Percentiles rank a stretch among this genome's conserved stretches.
Conservation (phyloP, 805 yeast species). For the Tetrapisispora nanseiensis region DNA sequence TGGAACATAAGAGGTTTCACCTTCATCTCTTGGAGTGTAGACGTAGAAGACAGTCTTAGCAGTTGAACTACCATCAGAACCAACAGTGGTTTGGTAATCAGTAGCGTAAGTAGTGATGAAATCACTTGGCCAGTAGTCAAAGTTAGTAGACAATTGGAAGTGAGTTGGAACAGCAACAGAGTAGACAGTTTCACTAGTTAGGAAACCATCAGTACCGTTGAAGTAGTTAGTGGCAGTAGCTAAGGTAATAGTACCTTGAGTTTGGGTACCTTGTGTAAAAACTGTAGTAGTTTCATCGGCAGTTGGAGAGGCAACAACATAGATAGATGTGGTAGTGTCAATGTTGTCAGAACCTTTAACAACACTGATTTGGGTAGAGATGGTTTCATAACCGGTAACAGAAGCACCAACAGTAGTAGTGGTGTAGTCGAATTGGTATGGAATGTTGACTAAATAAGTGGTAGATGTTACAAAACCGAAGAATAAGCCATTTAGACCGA, state of each 20-base stretch:
- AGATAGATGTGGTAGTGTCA: background rate
- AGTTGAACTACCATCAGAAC: constrained; percentile 7
- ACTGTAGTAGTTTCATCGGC: constrained; percentile 2
- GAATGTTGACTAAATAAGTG: constrained; percentile 1
- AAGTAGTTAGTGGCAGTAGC: background rate
- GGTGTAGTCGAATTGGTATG: background rate
- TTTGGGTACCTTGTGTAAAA: constrained; percentile 4
- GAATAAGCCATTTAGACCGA: background rate
- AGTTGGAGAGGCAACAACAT: background rate
- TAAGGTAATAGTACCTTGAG: background rate
- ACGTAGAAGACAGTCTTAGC: constrained; percentile 9
- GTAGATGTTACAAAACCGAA: background rate
- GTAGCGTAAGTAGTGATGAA: constrained; percentile 7
- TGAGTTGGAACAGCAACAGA: constrained; percentile 5
- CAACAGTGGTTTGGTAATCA: constrained; percentile 6
- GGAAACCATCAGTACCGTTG: constrained; percentile 1
- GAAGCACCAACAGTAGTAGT: background rate
- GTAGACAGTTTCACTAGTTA: background rate
- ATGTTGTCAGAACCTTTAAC: background rate
- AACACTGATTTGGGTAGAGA: background rate
- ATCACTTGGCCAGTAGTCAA: background rate
- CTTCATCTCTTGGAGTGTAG: constrained; percentile 9
- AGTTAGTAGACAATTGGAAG: background rate
- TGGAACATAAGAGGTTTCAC: constrained; percentile 2
- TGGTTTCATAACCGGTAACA: background rate